Conservation (phyloP, 768 basidiomycete species). For the Galerina sulciceps region DNA sequence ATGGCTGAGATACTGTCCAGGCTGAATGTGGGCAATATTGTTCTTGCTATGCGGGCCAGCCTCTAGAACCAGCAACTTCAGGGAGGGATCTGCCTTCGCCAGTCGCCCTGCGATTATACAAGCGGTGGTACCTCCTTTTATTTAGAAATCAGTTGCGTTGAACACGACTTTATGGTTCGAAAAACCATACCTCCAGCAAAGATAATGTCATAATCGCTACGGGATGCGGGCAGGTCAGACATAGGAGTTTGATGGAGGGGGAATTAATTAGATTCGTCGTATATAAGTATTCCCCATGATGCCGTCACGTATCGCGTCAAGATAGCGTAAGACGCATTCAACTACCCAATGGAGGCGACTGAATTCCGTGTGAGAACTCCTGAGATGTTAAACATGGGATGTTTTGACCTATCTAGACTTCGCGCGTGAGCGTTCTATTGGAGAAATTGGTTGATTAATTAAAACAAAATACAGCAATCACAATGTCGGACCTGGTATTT, state of each 20-base stretch:
- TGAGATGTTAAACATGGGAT: no score
- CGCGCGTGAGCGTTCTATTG: no score
- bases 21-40: conserved; percentile 49
- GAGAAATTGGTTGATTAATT: no score
- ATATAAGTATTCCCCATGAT: no score
- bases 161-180: not conserved
- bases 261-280: no score
- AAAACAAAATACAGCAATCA: no score
- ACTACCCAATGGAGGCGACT: no score
- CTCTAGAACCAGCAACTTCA: conserved; percentile 67
- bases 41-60: conserved; percentile 55
- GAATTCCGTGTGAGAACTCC: no score
- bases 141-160: not conserved
- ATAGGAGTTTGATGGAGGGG: not conserved
- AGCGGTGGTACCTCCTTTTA: conserved; percentile 49
- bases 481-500: no score
- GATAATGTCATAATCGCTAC: conserved; percentile 11
- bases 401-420: no score
- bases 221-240: not conserved
- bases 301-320: no score
- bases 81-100: conserved; percentile 48
- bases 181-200: conserved; percentile 11
- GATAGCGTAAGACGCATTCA: no score
- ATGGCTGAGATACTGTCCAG: conserved; percentile 49
- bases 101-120: conserved; percentile 61